Percentiles rank a stretch among this genome's conserved stretches.
Evolutionary conservation across 805 yeast genomes (phyloP).

Genomic region (Lipomyces sp.): DNA sequence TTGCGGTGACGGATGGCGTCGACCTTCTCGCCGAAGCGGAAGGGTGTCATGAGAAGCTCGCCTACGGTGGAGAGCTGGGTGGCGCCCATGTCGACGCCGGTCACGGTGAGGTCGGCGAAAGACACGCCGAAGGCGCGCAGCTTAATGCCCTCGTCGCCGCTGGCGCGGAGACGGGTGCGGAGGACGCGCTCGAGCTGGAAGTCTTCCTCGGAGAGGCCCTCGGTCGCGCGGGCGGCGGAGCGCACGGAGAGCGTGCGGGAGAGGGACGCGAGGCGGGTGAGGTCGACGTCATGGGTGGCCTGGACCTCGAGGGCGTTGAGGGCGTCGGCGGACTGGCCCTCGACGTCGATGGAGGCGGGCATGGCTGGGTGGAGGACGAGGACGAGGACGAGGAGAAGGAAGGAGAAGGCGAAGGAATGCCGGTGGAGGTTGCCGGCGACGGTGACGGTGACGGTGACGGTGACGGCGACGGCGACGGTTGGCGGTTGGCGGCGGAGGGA

Average conservation of each 20-base stretch:
- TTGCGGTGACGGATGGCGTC: constrained; percentile 9
- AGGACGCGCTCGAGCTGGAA: constrained; percentile 37
- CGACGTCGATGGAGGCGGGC: constrained; percentile 9
- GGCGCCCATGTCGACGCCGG: constrained; percentile 50
- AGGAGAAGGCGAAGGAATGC: too few relatives aligned
- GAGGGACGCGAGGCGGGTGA: constrained; percentile 28
- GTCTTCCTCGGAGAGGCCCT: constrained; percentile 34
- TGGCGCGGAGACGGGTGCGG: constrained; percentile 28
- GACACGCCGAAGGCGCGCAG: constrained; percentile 39
- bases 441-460: too few relatives aligned
- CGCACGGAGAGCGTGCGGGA: constrained; percentile 32
- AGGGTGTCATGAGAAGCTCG: constrained; percentile 40
- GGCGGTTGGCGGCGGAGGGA: too few relatives aligned
- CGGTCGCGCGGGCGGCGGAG: constrained; percentile 31
- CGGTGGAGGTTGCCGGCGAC: too few relatives aligned
- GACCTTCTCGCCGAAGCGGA: constrained; percentile 31
- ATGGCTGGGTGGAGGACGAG: background rate
- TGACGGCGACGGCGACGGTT: too few relatives aligned
- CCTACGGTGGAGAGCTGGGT: constrained; percentile 46
- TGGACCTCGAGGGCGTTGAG: constrained; percentile 4
- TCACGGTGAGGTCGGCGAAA: constrained; percentile 42
- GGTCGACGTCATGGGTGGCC: constrained; percentile 11
- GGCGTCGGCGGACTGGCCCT: constrained; percentile 8
- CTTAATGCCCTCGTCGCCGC: constrained; percentile 38
- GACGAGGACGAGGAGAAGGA: background rate